Base-by-base conservation (phyloP, 208 protist species). In the Acanthamoeba culbertsoni region DNA sequence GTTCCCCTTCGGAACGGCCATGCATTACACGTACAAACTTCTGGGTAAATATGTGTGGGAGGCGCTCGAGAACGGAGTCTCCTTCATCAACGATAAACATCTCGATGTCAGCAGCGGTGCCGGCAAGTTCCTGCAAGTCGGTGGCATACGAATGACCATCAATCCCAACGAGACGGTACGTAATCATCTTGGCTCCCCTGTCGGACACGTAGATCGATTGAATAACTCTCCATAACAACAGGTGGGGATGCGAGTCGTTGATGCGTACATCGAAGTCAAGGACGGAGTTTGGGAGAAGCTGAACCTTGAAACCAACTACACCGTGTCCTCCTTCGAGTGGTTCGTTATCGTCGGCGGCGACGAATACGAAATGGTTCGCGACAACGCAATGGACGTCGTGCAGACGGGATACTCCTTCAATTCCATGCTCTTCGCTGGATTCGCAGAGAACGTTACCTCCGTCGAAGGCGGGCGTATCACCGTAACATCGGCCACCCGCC, bases 121-220 rank as follows among this genome's bases (percentile, higher is more conserved):
- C 23, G 82, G 82, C 51, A 90, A 68, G 51, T 90, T 90, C 51
- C 33, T 90, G 57, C 82, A 90, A 42, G 82, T 90, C 18, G 37
- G 35, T 46, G 82, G 82, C 31, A 1, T 90, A 0, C 33, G 43
- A 31, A 68, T 90, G 51, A 42, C 57, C 0, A 68, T 28, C 35
- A 90, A 90, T 23, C 82, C 82, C 14, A 43, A 90, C 28, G 37
- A 43, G 43, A 23, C 57, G 18, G 51, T n/a, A n/a, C n/a, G n/a
- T n/a, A n/a, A n/a, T n/a, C n/a, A 35, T 65, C n/a, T n/a, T n/a
- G n/a, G n/a, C n/a, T n/a, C n/a, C n/a, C n/a, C n/a, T n/a, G n/a
- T n/a, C n/a, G n/a, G n/a, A n/a, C n/a, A n/a, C n/a, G n/a, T n/a
- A n/a, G n/a, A n/a, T n/a, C n/a, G n/a, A n/a, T n/a, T n/a, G n/a